Evolutionary conservation across 768 basidiomycete genomes (phyloP).

Genomic region (Boletus tylopilopsis): DNA sequence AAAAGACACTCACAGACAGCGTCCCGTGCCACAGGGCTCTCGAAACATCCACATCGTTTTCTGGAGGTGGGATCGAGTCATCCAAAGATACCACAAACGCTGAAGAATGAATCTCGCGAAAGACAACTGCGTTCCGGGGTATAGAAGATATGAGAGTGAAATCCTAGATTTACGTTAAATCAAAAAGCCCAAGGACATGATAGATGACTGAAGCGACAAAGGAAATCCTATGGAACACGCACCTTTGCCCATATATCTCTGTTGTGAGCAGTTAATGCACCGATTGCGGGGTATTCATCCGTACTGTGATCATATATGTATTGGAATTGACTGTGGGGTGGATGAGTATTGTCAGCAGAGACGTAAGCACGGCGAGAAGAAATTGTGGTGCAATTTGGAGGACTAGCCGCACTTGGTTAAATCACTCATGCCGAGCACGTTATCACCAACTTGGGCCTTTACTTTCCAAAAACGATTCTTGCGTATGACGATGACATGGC

Average conservation of each 20-base stretch:
- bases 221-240: not conserved
- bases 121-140: conserved; percentile 56
- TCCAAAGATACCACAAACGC: conserved; percentile 86
- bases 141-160: conserved; percentile 58
- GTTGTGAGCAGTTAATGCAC: conserved; percentile 73
- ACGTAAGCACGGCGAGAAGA: not conserved
- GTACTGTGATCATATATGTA: conserved; percentile 65
- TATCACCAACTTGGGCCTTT: conserved; percentile 50
- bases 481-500: conserved; percentile 83
- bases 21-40: conserved; percentile 83
- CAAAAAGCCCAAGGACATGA: not conserved
- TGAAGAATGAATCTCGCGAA: conserved; percentile 76
- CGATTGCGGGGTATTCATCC: conserved; percentile 66
- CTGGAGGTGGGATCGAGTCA: conserved; percentile 43
- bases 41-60: conserved; percentile 53
- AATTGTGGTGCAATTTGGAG: not conserved
- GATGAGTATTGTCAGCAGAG: not conserved
- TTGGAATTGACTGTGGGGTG: conserved; percentile 57
- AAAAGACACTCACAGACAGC: conserved; percentile 40
- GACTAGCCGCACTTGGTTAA: conserved; percentile 50
- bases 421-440: conserved; percentile 60
- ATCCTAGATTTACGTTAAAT: conserved; percentile 41
- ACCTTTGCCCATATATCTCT: conserved; percentile 91
- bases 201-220: not conserved
- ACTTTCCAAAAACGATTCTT: conserved; percentile 86